These are phyloP conservation scores for Aspergillus texensis DNA, from an alignment of 2,329 filamentous ascomycete species.

Conservation along the genomic window DNA sequence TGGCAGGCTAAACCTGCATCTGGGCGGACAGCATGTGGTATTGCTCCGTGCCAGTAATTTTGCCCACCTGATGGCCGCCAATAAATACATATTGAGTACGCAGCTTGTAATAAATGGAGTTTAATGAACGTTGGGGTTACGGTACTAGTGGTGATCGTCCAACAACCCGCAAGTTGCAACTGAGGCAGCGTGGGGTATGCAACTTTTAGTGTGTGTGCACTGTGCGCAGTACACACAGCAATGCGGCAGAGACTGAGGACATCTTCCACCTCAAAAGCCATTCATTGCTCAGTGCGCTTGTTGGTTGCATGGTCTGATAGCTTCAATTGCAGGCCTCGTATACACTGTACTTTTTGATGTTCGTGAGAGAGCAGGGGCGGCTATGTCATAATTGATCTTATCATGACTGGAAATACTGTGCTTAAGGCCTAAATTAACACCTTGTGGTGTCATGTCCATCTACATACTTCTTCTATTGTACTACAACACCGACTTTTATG, in stretches of 20 bases:
- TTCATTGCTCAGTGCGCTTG: background rate
- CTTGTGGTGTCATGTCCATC: background rate
- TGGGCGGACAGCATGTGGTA: slow-evolving; percentile 21
- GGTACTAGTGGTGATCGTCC: slow-evolving; percentile 16
- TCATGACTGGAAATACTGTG: background rate
- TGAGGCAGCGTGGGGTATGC: slow-evolving; percentile 23
- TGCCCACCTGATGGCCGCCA: slow-evolving; percentile 17
- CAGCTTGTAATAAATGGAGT: slow-evolving; percentile 10
- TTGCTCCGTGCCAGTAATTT: slow-evolving; percentile 28
- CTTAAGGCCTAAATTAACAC: background rate
- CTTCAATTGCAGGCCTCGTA: background rate
- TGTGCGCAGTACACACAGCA: background rate
- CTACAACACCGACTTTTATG: background rate
- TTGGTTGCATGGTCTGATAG: background rate
- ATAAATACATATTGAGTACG: slow-evolving; percentile 24
- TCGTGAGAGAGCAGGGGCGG: background rate
- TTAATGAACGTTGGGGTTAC: background rate
- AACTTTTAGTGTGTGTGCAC: slow-evolving; percentile 12
- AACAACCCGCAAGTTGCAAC: slow-evolving; percentile 10
- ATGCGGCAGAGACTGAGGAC: background rate
- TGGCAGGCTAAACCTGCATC: slow-evolving; percentile 3
- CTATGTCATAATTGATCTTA: background rate
- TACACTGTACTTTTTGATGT: background rate
- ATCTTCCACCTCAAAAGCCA: background rate
- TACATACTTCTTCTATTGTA: background rate